Evolutionary conservation across 306 rosid species (phyloP), one percentile per base, ranked within the genome.

Genomic region (cucumber (Cucumis sativus)): DNA sequence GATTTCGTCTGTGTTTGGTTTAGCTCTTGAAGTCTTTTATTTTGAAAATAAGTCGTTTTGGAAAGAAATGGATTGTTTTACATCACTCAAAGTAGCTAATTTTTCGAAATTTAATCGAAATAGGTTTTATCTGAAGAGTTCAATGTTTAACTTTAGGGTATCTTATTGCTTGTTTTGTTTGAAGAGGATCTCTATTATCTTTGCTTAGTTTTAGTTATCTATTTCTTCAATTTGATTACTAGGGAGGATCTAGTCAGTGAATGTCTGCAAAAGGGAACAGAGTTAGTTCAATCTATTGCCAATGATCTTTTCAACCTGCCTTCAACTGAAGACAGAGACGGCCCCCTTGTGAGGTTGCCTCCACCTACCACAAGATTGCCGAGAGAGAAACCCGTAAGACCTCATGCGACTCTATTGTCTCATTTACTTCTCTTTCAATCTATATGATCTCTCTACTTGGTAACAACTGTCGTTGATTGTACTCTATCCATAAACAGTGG

Each of bases 331-430:
- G 90, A 88, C 30, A 51, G 88, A 18, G 97, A 90, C 49, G 98
- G 98, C 6, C 96, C 97, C 13, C 90, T 95, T 23, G 90, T 95
- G 79, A 85, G 75, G 62, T 84, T 95, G 84, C 98, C 97, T 39
- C 76, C 84, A 0, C 96, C 97, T 1, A 74, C 80, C 6, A 88
- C 93, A 15, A 89, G 79, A 87, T 83, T 95, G 83, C 97, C 97
- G 4, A 87, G 97, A 79, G 90, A 89, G 84, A 92, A 95, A 90
- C 98, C 82, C 68, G 97, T 92, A 84, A 83, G 86, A 16, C 45
- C 17, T 54, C 10, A 16, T 63, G 33, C 41, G 5, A 40, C 16
- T 41, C 80, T 78, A 57, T 57, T 6, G 16, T 54, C 4, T 70
- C 28, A 28, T 37, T n/a, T 79, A 12, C 63, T 43, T 55, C 8